These are phyloP conservation scores for Fusarium continuum DNA, from an alignment of 2,329 filamentous ascomycete species.

Conservation along the genomic window DNA sequence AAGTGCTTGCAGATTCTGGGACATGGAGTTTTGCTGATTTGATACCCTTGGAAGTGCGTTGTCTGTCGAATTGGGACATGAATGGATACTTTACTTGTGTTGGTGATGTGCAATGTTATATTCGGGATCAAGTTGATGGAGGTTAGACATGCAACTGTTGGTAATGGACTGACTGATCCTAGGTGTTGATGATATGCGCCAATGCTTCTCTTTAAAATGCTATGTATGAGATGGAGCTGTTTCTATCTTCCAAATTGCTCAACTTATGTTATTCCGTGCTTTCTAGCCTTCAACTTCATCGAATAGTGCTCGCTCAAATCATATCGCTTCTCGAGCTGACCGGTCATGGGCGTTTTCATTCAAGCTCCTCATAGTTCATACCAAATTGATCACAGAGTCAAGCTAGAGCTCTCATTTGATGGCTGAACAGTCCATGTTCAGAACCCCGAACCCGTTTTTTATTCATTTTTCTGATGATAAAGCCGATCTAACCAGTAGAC, in stretches of 20 bases:
- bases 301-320: neutral
- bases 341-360: neutral
- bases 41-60: slow-evolving; percentile 37
- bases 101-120: neutral
- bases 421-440: slow-evolving; percentile 14
- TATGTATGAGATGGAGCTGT: too few relatives aligned
- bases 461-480: slow-evolving; percentile 30
- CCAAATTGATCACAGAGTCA: neutral
- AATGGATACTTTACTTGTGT: neutral
- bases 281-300: neutral
- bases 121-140: neutral
- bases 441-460: slow-evolving; percentile 24
- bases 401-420: neutral
- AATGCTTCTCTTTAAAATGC: neutral
- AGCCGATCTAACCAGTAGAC: slow-evolving; percentile 45
- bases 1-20: slow-evolving; percentile 55
- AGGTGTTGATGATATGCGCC: too few relatives aligned
- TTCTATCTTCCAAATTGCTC: too few relatives aligned
- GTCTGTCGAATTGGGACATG: neutral
- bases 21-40: slow-evolving; percentile 53
- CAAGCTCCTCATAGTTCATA: neutral
- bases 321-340: neutral
- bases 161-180: neutral
- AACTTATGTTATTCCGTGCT: neutral
- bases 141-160: neutral